phyloP scores from a whole-genome alignment of 352 stramenopile genomes.

The Discostella stelligera region DNA sequence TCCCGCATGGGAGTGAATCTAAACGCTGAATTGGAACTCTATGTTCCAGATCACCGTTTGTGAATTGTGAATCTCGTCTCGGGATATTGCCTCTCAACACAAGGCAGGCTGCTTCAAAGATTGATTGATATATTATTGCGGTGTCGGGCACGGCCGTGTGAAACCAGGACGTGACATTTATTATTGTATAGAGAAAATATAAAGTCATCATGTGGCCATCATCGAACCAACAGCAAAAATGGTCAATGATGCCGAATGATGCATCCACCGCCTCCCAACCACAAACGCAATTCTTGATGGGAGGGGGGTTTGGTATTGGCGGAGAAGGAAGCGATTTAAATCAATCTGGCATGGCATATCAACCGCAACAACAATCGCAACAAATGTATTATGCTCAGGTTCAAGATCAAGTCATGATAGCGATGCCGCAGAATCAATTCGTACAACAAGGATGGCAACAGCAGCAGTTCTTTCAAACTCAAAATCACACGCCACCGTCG shows the following conservation, averaged over 20 bases:
- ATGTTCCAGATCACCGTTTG: no score
- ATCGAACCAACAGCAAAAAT: slow-evolving; percentile 13
- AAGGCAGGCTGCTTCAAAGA: background rate
- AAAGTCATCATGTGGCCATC: background rate
- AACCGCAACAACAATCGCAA: slow-evolving; percentile 17
- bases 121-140: background rate
- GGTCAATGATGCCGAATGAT: slow-evolving; percentile 12
- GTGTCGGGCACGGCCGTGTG: background rate
- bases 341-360: slow-evolving; percentile 2
- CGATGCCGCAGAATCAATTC: background rate
- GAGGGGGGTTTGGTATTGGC: background rate
- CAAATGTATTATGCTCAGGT: slow-evolving; percentile 11
- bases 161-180: background rate
- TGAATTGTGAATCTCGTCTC: no score
- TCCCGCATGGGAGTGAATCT: no score
- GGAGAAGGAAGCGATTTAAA: background rate
- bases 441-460: slow-evolving; percentile 1
- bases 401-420: slow-evolving; percentile 4
- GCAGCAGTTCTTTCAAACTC: background rate
- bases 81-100: no score
- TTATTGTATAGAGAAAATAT: background rate
- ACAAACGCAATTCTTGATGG: background rate
- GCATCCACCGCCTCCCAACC: background rate
- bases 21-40: no score
- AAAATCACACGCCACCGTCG: background rate